phyloP scores from a whole-genome alignment of 2,329 filamentous ascomycete species.

The Annulohypoxylon truncatum region DNA sequence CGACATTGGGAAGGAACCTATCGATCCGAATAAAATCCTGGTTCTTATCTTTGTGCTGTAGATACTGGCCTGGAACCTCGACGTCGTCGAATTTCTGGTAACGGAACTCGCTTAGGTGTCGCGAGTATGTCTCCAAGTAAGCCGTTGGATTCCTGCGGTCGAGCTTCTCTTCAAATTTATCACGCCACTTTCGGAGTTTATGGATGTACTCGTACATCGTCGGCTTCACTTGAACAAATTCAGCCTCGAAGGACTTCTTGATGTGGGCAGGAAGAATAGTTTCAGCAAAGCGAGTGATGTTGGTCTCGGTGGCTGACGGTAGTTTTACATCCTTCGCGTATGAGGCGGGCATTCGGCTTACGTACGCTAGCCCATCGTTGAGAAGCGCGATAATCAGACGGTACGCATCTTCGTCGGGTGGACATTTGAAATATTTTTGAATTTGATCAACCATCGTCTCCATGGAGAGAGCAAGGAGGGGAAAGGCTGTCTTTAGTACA shows the following conservation, averaged over 20 bases:
- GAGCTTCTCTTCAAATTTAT: slow-evolving; percentile 97
- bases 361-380: slow-evolving; percentile 94
- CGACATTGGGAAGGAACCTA: slow-evolving; percentile 93
- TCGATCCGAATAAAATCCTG: slow-evolving; percentile 98
- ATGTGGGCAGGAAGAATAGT: slow-evolving; percentile 96
- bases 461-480: slow-evolving; percentile 94
- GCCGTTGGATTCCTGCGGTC: slow-evolving; percentile 81
- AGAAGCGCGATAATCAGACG: slow-evolving; percentile 95
- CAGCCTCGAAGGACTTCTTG: slow-evolving; percentile 94
- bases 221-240: slow-evolving; percentile 94
- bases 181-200: slow-evolving; percentile 93
- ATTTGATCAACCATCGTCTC: slow-evolving; percentile 99
- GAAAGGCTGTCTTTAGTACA: slow-evolving; percentile 95
- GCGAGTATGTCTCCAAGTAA: slow-evolving; percentile 86
- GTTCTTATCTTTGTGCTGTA: slow-evolving; percentile 98
- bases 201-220: slow-evolving; percentile 99
- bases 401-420: slow-evolving; percentile 97
- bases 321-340: slow-evolving; percentile 94
- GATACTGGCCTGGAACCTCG: slow-evolving; percentile 95
- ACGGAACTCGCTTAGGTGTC: slow-evolving; percentile 93
- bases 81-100: slow-evolving; percentile 99
- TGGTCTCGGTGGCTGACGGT: slow-evolving; percentile 88
- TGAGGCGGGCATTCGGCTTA: slow-evolving; percentile 85
- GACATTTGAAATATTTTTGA: slow-evolving; percentile 98
- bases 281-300: slow-evolving; percentile 96